phyloP scores from a whole-genome alignment of 192 early-diverging fungal genomes.

The Linnemannia schmuckeri region DNA sequence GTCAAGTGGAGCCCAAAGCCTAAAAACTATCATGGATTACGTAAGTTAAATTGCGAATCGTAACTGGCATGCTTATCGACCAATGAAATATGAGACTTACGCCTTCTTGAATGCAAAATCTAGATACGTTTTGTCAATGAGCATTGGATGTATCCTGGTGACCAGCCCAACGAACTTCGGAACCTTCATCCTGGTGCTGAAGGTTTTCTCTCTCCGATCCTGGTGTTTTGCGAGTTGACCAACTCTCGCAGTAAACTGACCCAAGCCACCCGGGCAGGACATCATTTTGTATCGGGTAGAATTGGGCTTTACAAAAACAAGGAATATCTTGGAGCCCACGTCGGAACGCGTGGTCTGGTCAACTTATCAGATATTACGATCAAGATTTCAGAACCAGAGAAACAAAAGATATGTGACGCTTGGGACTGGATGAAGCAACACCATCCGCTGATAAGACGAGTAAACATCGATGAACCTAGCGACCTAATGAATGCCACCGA shows the following conservation, averaged over 20 bases:
- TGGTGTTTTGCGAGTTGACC: conserved; percentile 21
- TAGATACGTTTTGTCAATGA: conserved; percentile 20
- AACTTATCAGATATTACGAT: too few relatives aligned
- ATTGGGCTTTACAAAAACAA: conserved; percentile 24
- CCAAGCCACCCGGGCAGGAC: conserved; percentile 10
- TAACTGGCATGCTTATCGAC: not conserved
- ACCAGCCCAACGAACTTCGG: conserved; percentile 8
- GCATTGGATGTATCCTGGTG: conserved; percentile 22
- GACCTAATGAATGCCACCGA: too few relatives aligned
- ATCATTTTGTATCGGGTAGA: conserved; percentile 31
- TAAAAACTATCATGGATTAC: not conserved
- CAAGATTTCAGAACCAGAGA: too few relatives aligned
- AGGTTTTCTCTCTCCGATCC: conserved; percentile 12
- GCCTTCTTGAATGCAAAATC: not conserved
- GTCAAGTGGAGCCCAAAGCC: too few relatives aligned
- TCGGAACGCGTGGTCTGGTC: too few relatives aligned
- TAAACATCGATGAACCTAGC: too few relatives aligned
- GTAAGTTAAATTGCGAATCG: not conserved
- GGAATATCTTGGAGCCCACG: not conserved
- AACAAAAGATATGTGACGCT: too few relatives aligned
- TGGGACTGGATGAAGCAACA: too few relatives aligned
- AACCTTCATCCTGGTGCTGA: conserved; percentile 15
- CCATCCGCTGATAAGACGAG: too few relatives aligned
- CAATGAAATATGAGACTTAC: conserved; percentile 13
- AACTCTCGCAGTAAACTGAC: conserved; percentile 33